phyloP scores from a whole-genome alignment of 345 rosid genomes.

The Pugionium cornutum region DNA sequence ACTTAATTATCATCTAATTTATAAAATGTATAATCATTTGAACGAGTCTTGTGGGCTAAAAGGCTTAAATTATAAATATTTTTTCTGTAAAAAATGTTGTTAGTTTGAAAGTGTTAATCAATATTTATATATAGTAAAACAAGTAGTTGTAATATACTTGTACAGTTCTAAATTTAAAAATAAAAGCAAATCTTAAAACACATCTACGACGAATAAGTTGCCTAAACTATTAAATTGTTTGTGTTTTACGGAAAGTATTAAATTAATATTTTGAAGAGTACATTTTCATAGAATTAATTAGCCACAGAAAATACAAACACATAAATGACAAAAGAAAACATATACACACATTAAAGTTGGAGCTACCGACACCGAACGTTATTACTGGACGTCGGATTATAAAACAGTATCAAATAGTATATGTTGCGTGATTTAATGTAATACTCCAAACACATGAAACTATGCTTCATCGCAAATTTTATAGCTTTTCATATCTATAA shows the following conservation, averaged over 20 bases:
- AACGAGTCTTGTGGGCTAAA: not conserved
- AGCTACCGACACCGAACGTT: slow-evolving; percentile 41
- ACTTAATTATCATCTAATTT: not conserved
- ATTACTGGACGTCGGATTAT: slow-evolving; percentile 14
- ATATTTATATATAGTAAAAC: not conserved
- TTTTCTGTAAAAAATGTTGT: not conserved
- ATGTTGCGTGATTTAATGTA: slow-evolving; percentile 8
- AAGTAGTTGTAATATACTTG: not conserved
- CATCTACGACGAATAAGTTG: slow-evolving; percentile 4
- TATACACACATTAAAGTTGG: slow-evolving; percentile 19
- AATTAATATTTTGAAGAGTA: not conserved
- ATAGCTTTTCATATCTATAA: not conserved
- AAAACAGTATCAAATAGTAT: slow-evolving; percentile 9
- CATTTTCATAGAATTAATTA: not conserved
- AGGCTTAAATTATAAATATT: not conserved
- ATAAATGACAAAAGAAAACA: slow-evolving; percentile 6
- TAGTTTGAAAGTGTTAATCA: slow-evolving; percentile 24
- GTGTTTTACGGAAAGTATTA: not conserved
- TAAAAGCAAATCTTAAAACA: not conserved
- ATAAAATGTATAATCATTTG: not conserved
- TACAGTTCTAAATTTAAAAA: too few species aligned
- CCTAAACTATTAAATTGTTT: not conserved
- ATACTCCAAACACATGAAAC: not conserved
- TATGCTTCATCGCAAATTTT: slow-evolving; percentile 10
- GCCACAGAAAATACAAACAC: not conserved